Conservation (phyloP, 768 basidiomycete species). For the Lenzites betulinus region DNA sequence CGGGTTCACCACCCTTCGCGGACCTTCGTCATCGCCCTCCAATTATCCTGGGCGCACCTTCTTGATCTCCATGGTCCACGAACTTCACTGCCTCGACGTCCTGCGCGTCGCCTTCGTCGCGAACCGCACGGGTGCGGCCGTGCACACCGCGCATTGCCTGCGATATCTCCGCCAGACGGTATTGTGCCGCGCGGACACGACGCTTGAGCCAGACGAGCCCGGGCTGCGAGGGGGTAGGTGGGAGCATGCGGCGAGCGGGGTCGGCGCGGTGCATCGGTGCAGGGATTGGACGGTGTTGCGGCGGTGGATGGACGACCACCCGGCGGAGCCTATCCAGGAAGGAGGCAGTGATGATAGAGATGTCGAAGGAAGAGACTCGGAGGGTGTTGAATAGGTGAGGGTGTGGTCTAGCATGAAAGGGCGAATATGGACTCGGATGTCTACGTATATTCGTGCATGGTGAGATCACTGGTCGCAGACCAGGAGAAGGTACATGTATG, state of each 20-base stretch:
- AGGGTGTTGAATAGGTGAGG: no score
- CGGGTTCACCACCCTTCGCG: slow-evolving; percentile 14
- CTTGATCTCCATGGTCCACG: slow-evolving; percentile 30
- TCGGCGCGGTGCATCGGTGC: slow-evolving; percentile 20
- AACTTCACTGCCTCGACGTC: slow-evolving; percentile 33
- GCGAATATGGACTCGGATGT: no score
- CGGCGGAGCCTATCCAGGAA: not conserved
- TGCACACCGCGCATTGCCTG: slow-evolving; percentile 32
- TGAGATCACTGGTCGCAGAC: no score
- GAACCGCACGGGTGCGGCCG: slow-evolving; percentile 5
- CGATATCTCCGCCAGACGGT: slow-evolving; percentile 30
- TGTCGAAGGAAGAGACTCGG: no score
- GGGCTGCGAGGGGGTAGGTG: slow-evolving; percentile 1
- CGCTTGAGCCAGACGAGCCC: slow-evolving; percentile 27
- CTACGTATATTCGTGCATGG: no score
- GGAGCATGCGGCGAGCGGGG: slow-evolving; percentile 17
- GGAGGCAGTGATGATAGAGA: not conserved
- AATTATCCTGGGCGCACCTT: slow-evolving; percentile 17
- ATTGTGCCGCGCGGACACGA: slow-evolving; percentile 32
- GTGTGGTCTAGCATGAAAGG: no score
- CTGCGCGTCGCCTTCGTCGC: slow-evolving; percentile 26
- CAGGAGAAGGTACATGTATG: no score
- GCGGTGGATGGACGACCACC: slow-evolving; percentile 19
- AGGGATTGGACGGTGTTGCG: slow-evolving; percentile 25
- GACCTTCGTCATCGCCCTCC: slow-evolving; percentile 14